A percentile compares a stretch with the other conserved stretches of the same genome.
Conservation (phyloP, 495 filamentous ascomycete species). For the Lophiostoma macrostomum region DNA sequence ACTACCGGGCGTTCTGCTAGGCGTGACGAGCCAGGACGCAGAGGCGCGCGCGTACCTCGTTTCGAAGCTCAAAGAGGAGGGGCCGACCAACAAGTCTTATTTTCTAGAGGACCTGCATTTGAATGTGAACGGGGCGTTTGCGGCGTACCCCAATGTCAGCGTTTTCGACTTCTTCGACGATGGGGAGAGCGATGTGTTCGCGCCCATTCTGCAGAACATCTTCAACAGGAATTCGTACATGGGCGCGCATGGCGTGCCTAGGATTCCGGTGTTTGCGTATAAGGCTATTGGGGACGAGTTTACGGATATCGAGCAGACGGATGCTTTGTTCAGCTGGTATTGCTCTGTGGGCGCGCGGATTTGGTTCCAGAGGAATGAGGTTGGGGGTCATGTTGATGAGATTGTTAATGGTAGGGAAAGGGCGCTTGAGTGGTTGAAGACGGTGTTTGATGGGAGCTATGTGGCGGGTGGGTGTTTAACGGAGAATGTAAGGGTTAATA, state of each 20-base stretch:
- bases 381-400: constrained; percentile 38
- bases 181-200: constrained; percentile 36
- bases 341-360: constrained; percentile 42
- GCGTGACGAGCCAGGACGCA: constrained; percentile 18
- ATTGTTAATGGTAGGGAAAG: constrained; percentile 21
- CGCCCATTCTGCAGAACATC: constrained; percentile 10
- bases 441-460: constrained; percentile 18
- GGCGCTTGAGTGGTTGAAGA: constrained; percentile 22
- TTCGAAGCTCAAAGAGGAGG: constrained; percentile 18
- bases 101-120: constrained; percentile 40
- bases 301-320: constrained; percentile 43
- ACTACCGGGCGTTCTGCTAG: constrained; percentile 14
- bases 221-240: constrained; percentile 41
- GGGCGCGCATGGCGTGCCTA: constrained; percentile 46
- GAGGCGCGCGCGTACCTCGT: constrained; percentile 17
- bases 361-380: constrained; percentile 44
- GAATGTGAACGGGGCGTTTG: constrained; percentile 29
- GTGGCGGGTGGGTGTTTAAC: constrained; percentile 15
- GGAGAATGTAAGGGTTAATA: constrained; percentile 23
- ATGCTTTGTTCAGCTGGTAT: constrained; percentile 44
- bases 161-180: constrained; percentile 46
- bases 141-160: constrained; percentile 38
- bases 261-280: constrained; percentile 50
- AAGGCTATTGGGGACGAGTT: constrained; percentile 52
- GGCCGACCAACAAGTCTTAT: constrained; percentile 24